Evolutionary conservation across 2,329 filamentous ascomycete genomes (phyloP), one percentile per base, ranked within the genome.

Genomic region (Venturiaceae sp.): DNA sequence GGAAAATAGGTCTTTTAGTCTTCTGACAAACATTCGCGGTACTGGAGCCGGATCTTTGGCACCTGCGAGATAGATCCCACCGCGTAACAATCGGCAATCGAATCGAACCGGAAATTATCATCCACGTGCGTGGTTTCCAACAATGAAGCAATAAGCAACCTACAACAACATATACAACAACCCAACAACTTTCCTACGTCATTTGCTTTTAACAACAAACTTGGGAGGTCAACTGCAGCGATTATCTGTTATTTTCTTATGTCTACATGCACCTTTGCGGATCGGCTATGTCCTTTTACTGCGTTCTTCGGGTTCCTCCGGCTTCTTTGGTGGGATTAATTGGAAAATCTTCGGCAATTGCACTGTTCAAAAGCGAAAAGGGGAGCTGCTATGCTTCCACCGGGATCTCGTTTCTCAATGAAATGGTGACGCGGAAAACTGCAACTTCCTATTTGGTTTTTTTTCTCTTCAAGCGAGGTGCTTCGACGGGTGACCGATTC

Each of bases 141-240:
- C n/a, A n/a, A 30, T 6, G 44, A 50, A 50, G 44, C 23, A 50
- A 50, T n/a, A n/a, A n/a, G n/a, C 21, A 44, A 21, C 21, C 21
- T 46, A 41, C 37, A 41, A 41, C 21, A 30, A 5, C 41, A 16
- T 28, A 50, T 16, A 6, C 44, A 30, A 6, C 44, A 50, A 30
- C 44, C 28, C 21, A 3, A 21, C 37, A 44, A 7, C 26, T 44
- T 23, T 13, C 3, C 9, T 23, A 39, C 37, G 26, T 44, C 39
- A 30, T 30, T 50, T 50, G 23, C 44, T 50, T 50, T 30, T 50
- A 7, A 46, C 9, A 46, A 46, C 26, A 50, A 28, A 50, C 23
- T 50, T n/a, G 44, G 44, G 44, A 50, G 44, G 44, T n/a, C 44
- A 30, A 50, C 44, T 50, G 44, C 44, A 50, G 44, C 44, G 44